A percentile compares a stretch with the other conserved stretches of the same genome.
phyloP scores from a whole-genome alignment of 345 rosid genomes.

The Stellera chamaejasme region DNA sequence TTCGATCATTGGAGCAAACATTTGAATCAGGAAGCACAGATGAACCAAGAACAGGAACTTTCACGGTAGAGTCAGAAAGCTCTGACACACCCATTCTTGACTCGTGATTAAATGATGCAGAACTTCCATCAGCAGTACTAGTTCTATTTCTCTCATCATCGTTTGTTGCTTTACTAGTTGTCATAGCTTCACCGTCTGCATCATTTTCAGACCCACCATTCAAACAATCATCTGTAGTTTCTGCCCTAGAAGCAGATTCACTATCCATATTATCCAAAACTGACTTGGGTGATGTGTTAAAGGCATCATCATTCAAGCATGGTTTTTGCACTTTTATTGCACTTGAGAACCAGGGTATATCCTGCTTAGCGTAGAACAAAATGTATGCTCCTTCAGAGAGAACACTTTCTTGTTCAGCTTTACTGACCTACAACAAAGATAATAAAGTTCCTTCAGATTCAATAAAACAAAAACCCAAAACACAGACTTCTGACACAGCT shows the following conservation, averaged over 20 bases:
- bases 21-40: constrained; percentile 10
- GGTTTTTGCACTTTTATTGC: constrained; percentile 31
- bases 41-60: constrained; percentile 18
- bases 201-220: constrained; percentile 21
- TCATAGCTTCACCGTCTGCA: constrained; percentile 11
- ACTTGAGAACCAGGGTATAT: constrained; percentile 62
- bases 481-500: not conserved
- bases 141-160: constrained; percentile 9
- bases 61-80: constrained; percentile 12
- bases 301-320: constrained; percentile 11
- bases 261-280: constrained; percentile 45
- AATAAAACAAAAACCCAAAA: not conserved
- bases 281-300: constrained; percentile 61
- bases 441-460: not conserved
- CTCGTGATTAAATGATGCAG: constrained; percentile 1
- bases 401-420: constrained; percentile 43
- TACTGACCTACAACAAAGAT: constrained; percentile 42
- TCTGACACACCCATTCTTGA: constrained; percentile 4
- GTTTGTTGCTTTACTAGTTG: constrained; percentile 9
- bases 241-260: constrained; percentile 20
- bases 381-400: constrained; percentile 69
- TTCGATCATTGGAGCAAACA: constrained; percentile 10
- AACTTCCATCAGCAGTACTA: constrained; percentile 6
- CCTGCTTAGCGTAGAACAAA: constrained; percentile 70
- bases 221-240: constrained; percentile 9